A percentile compares a stretch with the other conserved stretches of the same genome.
These are phyloP conservation scores for Ceratobasidium sp. DNA, from an alignment of 1,284 basidiomycete genomes.

Conservation along the genomic window DNA sequence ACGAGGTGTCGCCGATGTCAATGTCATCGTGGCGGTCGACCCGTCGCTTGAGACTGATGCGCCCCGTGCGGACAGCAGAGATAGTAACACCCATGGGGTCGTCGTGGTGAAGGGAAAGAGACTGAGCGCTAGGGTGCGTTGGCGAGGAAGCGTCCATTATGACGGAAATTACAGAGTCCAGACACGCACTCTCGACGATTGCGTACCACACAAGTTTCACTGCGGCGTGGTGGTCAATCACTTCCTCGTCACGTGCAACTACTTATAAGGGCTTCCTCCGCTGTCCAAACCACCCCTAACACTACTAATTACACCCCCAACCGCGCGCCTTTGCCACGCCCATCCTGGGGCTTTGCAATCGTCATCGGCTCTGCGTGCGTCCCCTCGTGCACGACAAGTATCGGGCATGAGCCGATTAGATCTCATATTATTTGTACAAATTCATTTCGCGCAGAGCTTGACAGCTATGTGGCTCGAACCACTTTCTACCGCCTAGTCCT, in stretches of 20 bases:
- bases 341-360: background rate
- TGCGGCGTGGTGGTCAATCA: slow-evolving; percentile 29
- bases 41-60: slow-evolving; percentile 33
- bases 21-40: slow-evolving; percentile 25
- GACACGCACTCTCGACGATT: slow-evolving; percentile 10
- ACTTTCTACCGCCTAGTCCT: slow-evolving; percentile 26
- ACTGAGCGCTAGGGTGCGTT: slow-evolving; percentile 12
- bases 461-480: slow-evolving; percentile 7
- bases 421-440: background rate
- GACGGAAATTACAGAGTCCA: background rate
- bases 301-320: background rate
- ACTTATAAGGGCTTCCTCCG: slow-evolving; percentile 9
- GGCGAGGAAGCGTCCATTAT: slow-evolving; percentile 24
- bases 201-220: slow-evolving; percentile 2
- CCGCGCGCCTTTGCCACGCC: background rate
- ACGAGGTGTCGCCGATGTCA: slow-evolving; percentile 7
- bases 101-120: slow-evolving; percentile 32
- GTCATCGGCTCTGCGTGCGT: background rate
- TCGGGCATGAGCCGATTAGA: background rate
- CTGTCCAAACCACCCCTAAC: slow-evolving; percentile 20
- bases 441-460: background rate
- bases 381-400: background rate
- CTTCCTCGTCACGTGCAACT: slow-evolving; percentile 30
- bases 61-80: slow-evolving; percentile 36
- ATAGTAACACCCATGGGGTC: slow-evolving; percentile 25